Percentiles rank a stretch among this genome's conserved stretches.
Evolutionary conservation across 805 yeast genomes (phyloP).

Genomic region (Lachancea mirantina): DNA sequence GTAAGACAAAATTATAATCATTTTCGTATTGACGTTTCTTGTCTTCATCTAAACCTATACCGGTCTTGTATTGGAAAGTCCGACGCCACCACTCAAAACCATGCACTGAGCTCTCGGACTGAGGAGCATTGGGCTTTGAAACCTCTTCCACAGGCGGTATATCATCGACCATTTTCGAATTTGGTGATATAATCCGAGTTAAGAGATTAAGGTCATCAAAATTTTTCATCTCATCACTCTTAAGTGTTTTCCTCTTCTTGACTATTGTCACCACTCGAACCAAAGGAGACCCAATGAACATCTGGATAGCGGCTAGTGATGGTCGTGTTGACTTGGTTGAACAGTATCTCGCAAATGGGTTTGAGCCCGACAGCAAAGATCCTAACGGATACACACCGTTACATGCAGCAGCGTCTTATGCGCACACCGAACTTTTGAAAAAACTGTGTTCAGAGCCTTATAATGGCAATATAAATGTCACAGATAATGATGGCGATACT

Average conservation of each 20-base stretch:
- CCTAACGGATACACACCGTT: conserved; percentile 94
- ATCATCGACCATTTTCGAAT: conserved; percentile 4
- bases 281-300: conserved; percentile 39
- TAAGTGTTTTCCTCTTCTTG: too few relatives aligned
- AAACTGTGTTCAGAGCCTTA: conserved; percentile 30
- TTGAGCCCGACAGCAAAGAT: conserved; percentile 69
- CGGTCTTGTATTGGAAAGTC: conserved; percentile 62
- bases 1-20: conserved; percentile 40
- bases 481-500: conserved; percentile 88
- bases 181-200: neutral
- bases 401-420: conserved; percentile 96
- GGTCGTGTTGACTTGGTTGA: conserved; percentile 57
- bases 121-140: conserved; percentile 16
- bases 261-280: too few relatives aligned
- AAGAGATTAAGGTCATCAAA: conserved; percentile 1
- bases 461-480: conserved; percentile 78
- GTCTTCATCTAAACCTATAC: conserved; percentile 51
- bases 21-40: conserved; percentile 50
- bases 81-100: conserved; percentile 83
- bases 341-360: conserved; percentile 41
- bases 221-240: conserved; percentile 1
- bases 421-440: conserved; percentile 58
- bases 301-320: conserved; percentile 96
- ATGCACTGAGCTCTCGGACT: conserved; percentile 12
- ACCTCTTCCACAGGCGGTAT: conserved; percentile 16